These are phyloP conservation scores for Neophaeococcomyces mojaviensis DNA, from an alignment of 2,329 filamentous ascomycete genomes.

Conservation along the genomic window DNA sequence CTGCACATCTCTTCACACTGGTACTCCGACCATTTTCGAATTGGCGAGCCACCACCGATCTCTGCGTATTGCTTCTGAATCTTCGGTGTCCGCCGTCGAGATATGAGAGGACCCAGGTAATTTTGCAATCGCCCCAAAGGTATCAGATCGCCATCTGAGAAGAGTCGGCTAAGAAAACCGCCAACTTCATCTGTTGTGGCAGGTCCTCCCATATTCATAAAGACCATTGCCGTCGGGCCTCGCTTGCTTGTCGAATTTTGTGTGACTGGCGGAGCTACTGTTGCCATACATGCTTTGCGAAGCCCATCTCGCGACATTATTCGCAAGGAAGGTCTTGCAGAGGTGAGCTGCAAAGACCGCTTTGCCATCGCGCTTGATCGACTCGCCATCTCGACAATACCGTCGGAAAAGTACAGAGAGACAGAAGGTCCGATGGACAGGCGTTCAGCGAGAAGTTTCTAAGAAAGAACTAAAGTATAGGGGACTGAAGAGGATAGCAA, in stretches of 20 bases:
- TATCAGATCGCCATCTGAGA: constrained; percentile 89
- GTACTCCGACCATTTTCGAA: constrained; percentile 95
- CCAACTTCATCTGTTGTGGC: constrained; percentile 81
- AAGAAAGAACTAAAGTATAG: not conserved
- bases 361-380: not conserved
- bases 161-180: constrained; percentile 81
- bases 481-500: not conserved
- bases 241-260: constrained; percentile 63
- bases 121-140: constrained; percentile 86
- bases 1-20: constrained; percentile 96
- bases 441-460: not conserved
- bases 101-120: constrained; percentile 84
- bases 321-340: constrained; percentile 4
- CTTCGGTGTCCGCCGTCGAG: constrained; percentile 81
- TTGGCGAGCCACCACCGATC: constrained; percentile 95
- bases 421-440: not conserved
- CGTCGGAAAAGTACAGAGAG: not conserved
- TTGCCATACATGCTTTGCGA: constrained; percentile 42
- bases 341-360: constrained; percentile 4
- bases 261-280: constrained; percentile 66
- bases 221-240: constrained; percentile 94
- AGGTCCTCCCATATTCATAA: constrained; percentile 97
- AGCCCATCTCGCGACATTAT: constrained; percentile 5
- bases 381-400: not conserved
- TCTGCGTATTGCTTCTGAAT: constrained; percentile 92